Evolutionary conservation across 2,329 filamentous ascomycete genomes (phyloP), one percentile per base, ranked within the genome.

Genomic region (Tolypocladium ophioglossoides): DNA sequence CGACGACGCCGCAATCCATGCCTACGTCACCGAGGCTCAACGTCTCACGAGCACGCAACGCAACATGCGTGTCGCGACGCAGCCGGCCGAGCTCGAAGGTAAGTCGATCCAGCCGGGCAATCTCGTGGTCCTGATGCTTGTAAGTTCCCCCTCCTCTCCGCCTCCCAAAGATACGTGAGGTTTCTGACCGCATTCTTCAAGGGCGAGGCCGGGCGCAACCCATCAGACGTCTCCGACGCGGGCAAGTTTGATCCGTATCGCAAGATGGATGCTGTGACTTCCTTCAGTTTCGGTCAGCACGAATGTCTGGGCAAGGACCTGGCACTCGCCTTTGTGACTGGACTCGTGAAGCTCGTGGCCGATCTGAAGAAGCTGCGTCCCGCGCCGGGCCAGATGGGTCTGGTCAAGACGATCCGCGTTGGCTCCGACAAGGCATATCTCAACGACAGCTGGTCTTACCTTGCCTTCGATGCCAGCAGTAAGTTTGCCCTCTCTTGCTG

Each of bases 381-480:
- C 0, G 75, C 75, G 0, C 73, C 74, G 1, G 74, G 74, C 0
- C 65, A 66, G 50, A 76, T 76, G 70, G 75, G 74, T 1, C 54
- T 63, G 49, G 69, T 76, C 56, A 76, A 76, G 68, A 73, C 69
- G 1, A 71, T 78, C 59, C 60, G 58, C 0, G 63, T 74, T 18
- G 70, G 66, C 11, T 59, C 63, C 0, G 68, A 75, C 57, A 72
- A 70, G 58, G 68, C 66, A 10, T 77, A 74, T 53, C 67, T 77
- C 22, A 75, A 76, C 54, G 74, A 77, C 48, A 75, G 70, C 58
- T 77, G 75, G 72, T 75, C 74, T 1, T 72, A 71, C 49, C 67
- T 77, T 18, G 65, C 65, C 35, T 70, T 71, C 16, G 72, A 77
- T 56, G 69, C 72, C 2, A 75, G 69, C 56, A 76, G 75, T 77